Conservation (phyloP, 2,329 filamentous ascomycete genomes). For the Clarireedia hainanense region DNA sequence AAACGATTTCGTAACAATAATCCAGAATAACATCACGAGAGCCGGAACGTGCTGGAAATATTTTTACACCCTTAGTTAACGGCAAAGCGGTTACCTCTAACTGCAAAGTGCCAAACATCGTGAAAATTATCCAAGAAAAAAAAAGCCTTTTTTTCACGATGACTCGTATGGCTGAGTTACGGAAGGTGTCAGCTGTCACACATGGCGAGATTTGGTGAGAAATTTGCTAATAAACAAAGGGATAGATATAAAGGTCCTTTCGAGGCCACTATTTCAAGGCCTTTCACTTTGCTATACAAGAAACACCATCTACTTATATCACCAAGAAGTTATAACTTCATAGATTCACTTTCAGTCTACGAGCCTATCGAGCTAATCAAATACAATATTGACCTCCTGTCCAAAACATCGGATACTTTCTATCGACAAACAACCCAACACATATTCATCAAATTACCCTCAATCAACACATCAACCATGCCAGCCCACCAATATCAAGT, state of each 20-base stretch:
- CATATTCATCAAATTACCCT: background rate
- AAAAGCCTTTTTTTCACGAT: slow-evolving; percentile 2
- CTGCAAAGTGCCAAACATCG: slow-evolving; percentile 9
- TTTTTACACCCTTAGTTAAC: background rate
- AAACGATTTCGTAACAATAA: slow-evolving; percentile 6
- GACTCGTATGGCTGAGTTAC: slow-evolving; percentile 2
- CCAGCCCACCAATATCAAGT: slow-evolving; percentile 20
- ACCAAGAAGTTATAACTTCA: background rate
- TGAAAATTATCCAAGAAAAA: background rate
- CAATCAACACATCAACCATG: slow-evolving; percentile 11
- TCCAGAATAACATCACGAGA: slow-evolving; percentile 8
- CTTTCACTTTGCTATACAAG: background rate
- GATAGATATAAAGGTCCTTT: background rate
- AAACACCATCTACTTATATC: background rate
- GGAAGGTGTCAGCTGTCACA: slow-evolving; percentile 3
- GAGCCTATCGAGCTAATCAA: background rate
- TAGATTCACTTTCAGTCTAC: background rate
- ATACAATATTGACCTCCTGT: background rate
- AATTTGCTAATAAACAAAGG: background rate
- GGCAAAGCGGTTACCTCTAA: slow-evolving; percentile 7
- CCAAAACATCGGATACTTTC: background rate
- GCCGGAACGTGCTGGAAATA: background rate
- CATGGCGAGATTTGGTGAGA: background rate
- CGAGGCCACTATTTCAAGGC: background rate
- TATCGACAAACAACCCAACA: background rate